Base-by-base conservation (phyloP, 192 early-diverging fungal species). In the Coemansia sp. region DNA sequence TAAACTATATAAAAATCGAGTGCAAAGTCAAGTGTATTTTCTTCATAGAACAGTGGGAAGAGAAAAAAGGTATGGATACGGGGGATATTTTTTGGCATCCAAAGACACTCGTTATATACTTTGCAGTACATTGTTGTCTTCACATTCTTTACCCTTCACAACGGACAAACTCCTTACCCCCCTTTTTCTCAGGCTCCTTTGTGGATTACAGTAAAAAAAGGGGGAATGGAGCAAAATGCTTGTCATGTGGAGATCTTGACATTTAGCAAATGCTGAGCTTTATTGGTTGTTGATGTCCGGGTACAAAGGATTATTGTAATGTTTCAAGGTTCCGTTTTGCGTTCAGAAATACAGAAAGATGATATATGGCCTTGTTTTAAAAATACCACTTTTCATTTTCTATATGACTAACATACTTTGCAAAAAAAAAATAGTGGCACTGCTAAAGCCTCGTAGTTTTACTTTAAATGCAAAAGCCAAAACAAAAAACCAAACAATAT, bases 61-160 rank as follows among this genome's bases (percentile, higher is more conserved):
- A 32, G 32, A 32, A 32, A 32, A 32, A 32, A 32, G 1, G 1
- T 4, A 32, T 32, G 32, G 1, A 32, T 32, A 32, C 32, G 32
- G 32, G 2, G 32, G 32, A 32, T 32, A 32, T 32, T 32, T 32
- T 26, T 32, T 32, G 32, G 4, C 32, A 32, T 32, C 1, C 32
- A 32, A 32, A 4, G 32, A 32, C 32, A 32, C 32, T 32, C 32
- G 32, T 63, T 37, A 63, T 63, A 63, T 63, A 63, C 47, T 37
- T 37, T 22, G 10, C 4, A 1, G 18, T 36, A 11, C 32, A 63
- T 47, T 49, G 26, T 16, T 12, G 62, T 63, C 62, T 8, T 63
- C 47, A 18, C 62, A 26, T 62, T 62, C 11, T 56, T 4, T 32
- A 1, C 2, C 32, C 32, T 32, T 32, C 4, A 32, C 32, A 32